Evolutionary conservation across 768 basidiomycete species (phyloP).

Genomic region (Mycena amicta): DNA sequence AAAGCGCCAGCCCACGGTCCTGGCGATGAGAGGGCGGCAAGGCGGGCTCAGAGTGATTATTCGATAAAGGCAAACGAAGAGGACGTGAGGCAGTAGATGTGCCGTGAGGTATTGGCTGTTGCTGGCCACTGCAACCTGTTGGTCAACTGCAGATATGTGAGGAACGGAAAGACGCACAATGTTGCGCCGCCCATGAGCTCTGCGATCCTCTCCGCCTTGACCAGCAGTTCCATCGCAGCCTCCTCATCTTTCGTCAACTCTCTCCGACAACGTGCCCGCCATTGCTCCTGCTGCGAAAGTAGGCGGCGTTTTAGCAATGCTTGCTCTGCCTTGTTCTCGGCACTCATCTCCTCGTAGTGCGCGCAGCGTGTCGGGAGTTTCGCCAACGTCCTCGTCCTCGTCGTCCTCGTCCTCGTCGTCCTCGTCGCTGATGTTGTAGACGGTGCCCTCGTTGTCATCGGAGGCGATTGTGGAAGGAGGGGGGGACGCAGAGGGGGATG

Average conservation of each 20-base stretch:
- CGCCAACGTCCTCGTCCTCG: slow-evolving; percentile 35
- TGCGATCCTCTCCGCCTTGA: not conserved
- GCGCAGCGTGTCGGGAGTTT: slow-evolving; percentile 31
- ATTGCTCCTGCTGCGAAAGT: not conserved
- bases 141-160: too few species aligned
- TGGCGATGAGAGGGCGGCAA: too few species aligned
- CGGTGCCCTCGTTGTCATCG: slow-evolving; percentile 12
- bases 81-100: too few species aligned
- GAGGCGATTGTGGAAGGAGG: slow-evolving; percentile 14
- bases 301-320: not conserved
- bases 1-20: too few species aligned
- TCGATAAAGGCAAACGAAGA: too few species aligned
- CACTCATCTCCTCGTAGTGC: slow-evolving; percentile 27
- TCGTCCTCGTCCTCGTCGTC: slow-evolving; percentile 38
- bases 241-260: not conserved
- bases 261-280: not conserved
- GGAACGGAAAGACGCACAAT: not conserved
- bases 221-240: not conserved
- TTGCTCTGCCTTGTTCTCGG: slow-evolving; percentile 22
- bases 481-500: slow-evolving; percentile 13
- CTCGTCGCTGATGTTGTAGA: slow-evolving; percentile 33
- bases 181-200: not conserved
- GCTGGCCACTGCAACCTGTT: too few species aligned
- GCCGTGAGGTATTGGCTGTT: too few species aligned
- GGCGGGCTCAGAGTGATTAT: too few species aligned